Percentiles rank a stretch among this genome's conserved stretches.
These are phyloP conservation scores for Calonectria montana DNA, from an alignment of 2,329 filamentous ascomycete species.

Conservation along the genomic window DNA sequence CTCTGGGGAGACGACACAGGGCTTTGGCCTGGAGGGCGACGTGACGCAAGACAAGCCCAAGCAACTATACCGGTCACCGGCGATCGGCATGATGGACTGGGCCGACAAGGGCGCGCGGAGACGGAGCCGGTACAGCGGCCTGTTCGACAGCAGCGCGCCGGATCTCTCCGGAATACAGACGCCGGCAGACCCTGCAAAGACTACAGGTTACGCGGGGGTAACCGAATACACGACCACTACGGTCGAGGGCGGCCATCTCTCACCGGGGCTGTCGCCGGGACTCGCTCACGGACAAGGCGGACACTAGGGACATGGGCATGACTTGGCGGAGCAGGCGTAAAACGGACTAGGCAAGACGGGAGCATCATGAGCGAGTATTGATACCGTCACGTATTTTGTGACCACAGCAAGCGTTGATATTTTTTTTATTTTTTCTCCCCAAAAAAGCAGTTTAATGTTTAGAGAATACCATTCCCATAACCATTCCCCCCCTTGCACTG, in stretches of 20 bases:
- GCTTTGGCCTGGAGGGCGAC: constrained; percentile 41
- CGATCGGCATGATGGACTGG: constrained; percentile 37
- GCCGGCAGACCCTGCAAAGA: neutral
- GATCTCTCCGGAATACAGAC: neutral
- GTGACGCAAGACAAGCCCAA: constrained; percentile 38
- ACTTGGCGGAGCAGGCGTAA: neutral
- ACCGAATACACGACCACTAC: neutral
- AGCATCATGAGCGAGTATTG: constrained; percentile 1
- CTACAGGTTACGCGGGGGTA: neutral
- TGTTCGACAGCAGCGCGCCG: neutral
- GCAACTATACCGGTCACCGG: constrained; percentile 34
- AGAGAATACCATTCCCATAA: neutral
- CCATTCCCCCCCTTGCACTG: neutral
- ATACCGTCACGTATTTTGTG: neutral
- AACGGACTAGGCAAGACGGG: neutral
- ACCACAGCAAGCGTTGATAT: constrained; percentile 6
- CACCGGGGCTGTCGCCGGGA: neutral
- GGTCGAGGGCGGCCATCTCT: neutral
- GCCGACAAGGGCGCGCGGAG: constrained; percentile 33
- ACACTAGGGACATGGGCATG: neutral
- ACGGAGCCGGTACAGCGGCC: constrained; percentile 33
- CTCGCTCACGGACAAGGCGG: neutral
- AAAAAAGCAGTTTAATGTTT: neutral
- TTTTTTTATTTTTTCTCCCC: neutral
- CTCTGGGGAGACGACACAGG: constrained; percentile 34